Evolutionary conservation across 192 early-diverging fungal genomes (phyloP).

Genomic region (Backusella westeae): DNA sequence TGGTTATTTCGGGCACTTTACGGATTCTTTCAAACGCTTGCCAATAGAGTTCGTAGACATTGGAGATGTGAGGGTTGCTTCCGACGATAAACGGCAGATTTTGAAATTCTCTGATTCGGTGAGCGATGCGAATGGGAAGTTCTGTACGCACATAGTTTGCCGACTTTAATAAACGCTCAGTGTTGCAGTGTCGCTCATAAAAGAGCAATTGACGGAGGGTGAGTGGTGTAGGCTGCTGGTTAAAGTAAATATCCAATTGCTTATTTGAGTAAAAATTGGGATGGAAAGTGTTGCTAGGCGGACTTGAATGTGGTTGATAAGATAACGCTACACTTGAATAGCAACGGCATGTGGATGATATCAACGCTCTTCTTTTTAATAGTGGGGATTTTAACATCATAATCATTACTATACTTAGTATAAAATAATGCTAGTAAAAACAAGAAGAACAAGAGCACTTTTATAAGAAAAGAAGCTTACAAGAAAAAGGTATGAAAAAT

Average conservation of each 20-base stretch:
- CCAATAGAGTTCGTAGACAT: conserved; percentile 90
- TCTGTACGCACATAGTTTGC: conserved; percentile 93
- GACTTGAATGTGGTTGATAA: not conserved
- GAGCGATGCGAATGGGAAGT: conserved; percentile 89
- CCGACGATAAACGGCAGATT: conserved; percentile 92
- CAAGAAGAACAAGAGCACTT: not conserved
- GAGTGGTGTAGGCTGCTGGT: conserved; percentile 77
- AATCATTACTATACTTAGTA: not conserved
- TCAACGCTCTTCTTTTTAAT: not conserved
- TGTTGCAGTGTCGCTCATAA: conserved; percentile 85
- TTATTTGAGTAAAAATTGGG: conserved; percentile 86
- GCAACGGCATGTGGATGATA: not conserved
- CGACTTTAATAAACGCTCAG: conserved; percentile 78
- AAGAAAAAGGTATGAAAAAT: not conserved
- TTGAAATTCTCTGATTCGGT: conserved; percentile 92
- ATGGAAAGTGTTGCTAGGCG: conserved; percentile 17
- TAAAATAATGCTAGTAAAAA: not conserved
- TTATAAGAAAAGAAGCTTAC: not conserved
- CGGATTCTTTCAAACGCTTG: conserved; percentile 85
- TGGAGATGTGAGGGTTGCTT: conserved; percentile 82
- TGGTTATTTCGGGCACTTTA: conserved; percentile 66
- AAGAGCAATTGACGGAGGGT: conserved; percentile 91
- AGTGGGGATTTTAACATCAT: not conserved
- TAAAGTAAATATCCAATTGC: conserved; percentile 80
- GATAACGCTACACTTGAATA: not conserved